These are phyloP conservation scores for Neofusicoccum umdonicola DNA, from an alignment of 2,329 filamentous ascomycete species.

Conservation along the genomic window DNA sequence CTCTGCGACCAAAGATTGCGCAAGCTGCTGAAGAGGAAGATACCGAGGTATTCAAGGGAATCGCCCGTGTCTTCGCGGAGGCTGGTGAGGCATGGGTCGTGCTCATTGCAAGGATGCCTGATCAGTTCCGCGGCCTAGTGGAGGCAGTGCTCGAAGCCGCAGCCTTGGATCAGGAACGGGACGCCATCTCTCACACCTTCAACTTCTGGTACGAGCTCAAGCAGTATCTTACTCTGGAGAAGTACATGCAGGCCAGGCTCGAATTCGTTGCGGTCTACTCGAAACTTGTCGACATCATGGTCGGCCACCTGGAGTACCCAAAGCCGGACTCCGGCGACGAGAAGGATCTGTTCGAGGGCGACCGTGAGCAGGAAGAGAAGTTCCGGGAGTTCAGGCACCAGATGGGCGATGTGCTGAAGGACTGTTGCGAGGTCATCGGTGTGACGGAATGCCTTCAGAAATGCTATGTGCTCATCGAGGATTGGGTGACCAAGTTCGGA, in stretches of 20 bases:
- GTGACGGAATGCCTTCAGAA: slow-evolving; percentile 88
- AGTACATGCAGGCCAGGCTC: slow-evolving; percentile 78
- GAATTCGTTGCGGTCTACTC: slow-evolving; percentile 80
- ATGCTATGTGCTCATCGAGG: slow-evolving; percentile 78
- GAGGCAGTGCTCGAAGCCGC: slow-evolving; percentile 92
- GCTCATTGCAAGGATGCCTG: slow-evolving; percentile 79
- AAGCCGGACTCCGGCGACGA: slow-evolving; percentile 70
- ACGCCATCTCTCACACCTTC: slow-evolving; percentile 92
- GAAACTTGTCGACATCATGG: slow-evolving; percentile 86
- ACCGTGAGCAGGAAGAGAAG: slow-evolving; percentile 92
- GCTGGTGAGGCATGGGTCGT: slow-evolving; percentile 94
- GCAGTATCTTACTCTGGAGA: slow-evolving; percentile 88
- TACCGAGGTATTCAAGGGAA: slow-evolving; percentile 77
- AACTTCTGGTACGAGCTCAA: slow-evolving; percentile 98
- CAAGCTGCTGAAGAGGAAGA: slow-evolving; percentile 78
- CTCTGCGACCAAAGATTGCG: slow-evolving; percentile 72
- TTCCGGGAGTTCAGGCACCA: slow-evolving; percentile 95
- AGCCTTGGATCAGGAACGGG: slow-evolving; percentile 79
- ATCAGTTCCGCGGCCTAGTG: slow-evolving; percentile 78
- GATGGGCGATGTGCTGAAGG: slow-evolving; percentile 97
- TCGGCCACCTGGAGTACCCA: slow-evolving; percentile 86
- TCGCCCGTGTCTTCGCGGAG: slow-evolving; percentile 88
- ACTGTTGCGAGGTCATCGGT: slow-evolving; percentile 93
- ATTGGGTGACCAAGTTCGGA: slow-evolving; percentile 83
- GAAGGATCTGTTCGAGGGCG: slow-evolving; percentile 87